Evolutionary conservation across 176 grass and related monocot genomes (phyloP), one percentile per base, ranked within the genome.

Genomic region (Oryza longistaminata): DNA sequence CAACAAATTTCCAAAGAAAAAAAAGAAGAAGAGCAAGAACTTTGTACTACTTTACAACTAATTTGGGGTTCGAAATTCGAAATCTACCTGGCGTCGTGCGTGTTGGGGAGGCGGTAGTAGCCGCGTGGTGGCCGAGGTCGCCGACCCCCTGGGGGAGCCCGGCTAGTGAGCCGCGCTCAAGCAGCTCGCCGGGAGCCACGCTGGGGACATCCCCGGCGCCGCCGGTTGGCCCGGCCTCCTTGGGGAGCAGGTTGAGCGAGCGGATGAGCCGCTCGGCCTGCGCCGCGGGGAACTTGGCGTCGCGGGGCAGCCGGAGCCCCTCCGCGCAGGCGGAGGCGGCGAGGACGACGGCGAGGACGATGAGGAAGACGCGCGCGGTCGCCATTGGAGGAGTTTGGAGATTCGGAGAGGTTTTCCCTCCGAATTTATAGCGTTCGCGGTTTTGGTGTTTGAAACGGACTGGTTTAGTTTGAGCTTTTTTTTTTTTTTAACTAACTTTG

Each of bases 61-160:
- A 75, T 17, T 33, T 22, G 17, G 21, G 21, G 21, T 40, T 40
- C 6, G 39, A 40, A 40, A 40, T 40, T 61, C 1, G 0, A 22
- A 61, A 75, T 29, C 27, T 40, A 98, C 96, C 91, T 93, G 66
- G 96, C 93, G 78, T 88, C 91, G 53, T 94, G 80, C 27, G 96
- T 92, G 84, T 92, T 88, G 12, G 96, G 93, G 66, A 98, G 96
- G 46, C 78, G 85, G 86, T 94, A 98, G 88, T 98, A 98, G 1
- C 96, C 96, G 96, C 93, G 85, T 98, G 91, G 92, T 95, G 96
- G 29, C 90, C 88, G 78, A 98, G 96, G 64, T 92, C 88, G 1
- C n/a, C 11, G 5, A 70, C 82, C 4, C 71, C 90, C 1, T 79
- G n/a, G 46, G 87, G 44, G 9, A 90, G 87, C 5, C 89, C 85